Conservation (phyloP, 179 eudicot species). For the Beta corolliflora region DNA sequence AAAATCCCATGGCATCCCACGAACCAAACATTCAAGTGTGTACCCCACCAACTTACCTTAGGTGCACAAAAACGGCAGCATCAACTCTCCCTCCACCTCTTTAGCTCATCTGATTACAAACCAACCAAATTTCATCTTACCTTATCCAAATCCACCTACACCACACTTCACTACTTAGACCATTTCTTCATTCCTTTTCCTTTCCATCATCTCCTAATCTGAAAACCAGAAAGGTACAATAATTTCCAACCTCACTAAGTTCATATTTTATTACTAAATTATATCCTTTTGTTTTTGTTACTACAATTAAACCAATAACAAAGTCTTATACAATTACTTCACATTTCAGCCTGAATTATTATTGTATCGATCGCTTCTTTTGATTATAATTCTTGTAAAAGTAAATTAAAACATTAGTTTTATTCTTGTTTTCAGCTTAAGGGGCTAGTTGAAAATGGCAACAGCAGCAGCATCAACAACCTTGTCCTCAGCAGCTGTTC, state of each 20-base stretch:
- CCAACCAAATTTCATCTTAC: conserved; percentile 48
- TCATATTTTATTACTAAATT: too few species aligned
- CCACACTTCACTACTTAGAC: conserved; percentile 19
- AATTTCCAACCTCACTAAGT: background rate
- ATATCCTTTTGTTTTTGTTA: background rate
- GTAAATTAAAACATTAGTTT: background rate
- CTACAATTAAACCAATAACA: background rate
- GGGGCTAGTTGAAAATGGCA: conserved; percentile 27
- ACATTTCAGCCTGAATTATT: background rate
- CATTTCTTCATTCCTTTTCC: conserved; percentile 13
- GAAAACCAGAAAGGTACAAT: conserved; percentile 5
- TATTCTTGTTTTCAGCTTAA: background rate
- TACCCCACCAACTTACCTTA: conserved; percentile 3
- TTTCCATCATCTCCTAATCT: conserved; percentile 25
- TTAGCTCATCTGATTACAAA: conserved; percentile 12
- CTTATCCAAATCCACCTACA: conserved; percentile 41
- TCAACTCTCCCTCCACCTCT: background rate
- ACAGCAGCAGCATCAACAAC: conserved; percentile 53
- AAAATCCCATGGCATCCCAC: background rate
- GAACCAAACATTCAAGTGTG: background rate
- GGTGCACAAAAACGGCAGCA: background rate
- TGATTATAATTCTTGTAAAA: background rate
- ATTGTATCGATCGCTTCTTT: background rate
- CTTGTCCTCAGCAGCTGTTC: conserved; percentile 39
- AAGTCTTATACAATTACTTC: background rate